These are phyloP conservation scores for Trichoderma hamatum DNA, from an alignment of 2,329 filamentous ascomycete genomes.

Conservation along the genomic window DNA sequence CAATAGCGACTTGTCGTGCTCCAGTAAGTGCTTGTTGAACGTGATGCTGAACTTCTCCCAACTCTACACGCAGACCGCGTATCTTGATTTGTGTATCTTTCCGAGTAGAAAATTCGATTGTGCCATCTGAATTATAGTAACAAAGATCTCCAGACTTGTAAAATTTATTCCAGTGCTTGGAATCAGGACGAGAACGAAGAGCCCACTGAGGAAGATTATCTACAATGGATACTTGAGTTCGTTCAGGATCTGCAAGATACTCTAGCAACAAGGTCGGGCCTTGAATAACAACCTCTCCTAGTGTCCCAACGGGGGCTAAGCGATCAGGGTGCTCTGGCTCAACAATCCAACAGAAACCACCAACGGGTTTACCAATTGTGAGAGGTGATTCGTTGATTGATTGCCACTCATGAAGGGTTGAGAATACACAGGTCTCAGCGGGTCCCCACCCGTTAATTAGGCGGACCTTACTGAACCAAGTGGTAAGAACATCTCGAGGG, in stretches of 20 bases:
- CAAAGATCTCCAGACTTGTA: conserved; percentile 54
- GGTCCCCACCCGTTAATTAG: conserved; percentile 32
- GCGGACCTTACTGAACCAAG: conserved; percentile 25
- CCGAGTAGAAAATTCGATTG: conserved; percentile 20
- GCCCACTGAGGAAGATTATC: conserved; percentile 36
- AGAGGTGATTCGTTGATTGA: conserved; percentile 20
- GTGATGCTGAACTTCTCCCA: conserved; percentile 23
- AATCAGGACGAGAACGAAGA: conserved; percentile 33
- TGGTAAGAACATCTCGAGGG: conserved; percentile 22
- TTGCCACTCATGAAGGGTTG: conserved; percentile 27
- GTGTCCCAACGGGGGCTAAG: conserved; percentile 10
- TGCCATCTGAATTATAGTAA: conserved; percentile 39
- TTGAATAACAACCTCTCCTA: conserved; percentile 24
- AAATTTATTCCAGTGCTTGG: conserved; percentile 29
- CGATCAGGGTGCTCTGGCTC: conserved; percentile 20
- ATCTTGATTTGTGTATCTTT: conserved; percentile 26
- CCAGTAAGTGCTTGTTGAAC: conserved; percentile 11
- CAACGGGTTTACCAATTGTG: conserved; percentile 25
- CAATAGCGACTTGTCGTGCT: conserved; percentile 9
- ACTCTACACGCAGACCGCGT: conserved; percentile 22
- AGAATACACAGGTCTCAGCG: conserved; percentile 28
- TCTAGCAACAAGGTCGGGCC: conserved; percentile 19
- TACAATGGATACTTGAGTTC: conserved; percentile 6
- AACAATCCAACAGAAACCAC: conserved; percentile 25
- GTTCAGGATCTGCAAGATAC: conserved; percentile 21